Evolutionary conservation across 305 asterid genomes (phyloP).

Genomic region (Fraxinus nigra): DNA sequence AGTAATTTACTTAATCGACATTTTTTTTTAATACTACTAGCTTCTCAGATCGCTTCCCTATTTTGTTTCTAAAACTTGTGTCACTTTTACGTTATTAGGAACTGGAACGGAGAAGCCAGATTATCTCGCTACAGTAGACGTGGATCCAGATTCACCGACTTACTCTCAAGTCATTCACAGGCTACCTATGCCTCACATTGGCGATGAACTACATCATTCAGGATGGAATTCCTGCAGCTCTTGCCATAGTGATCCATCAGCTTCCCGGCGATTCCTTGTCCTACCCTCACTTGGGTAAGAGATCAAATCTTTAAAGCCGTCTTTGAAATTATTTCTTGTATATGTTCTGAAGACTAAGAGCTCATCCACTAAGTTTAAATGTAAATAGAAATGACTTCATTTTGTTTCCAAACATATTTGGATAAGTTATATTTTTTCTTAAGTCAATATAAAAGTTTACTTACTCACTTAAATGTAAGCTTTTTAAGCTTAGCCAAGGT

Average conservation of each 20-base stretch:
- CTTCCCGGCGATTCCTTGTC: constrained; percentile 73
- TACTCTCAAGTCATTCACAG: constrained; percentile 79
- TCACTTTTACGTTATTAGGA: constrained; percentile 39
- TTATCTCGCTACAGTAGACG: constrained; percentile 82
- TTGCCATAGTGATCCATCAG: constrained; percentile 75
- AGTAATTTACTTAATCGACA: not conserved
- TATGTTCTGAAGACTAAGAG: not conserved
- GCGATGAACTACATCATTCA: constrained; percentile 91
- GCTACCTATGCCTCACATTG: constrained; percentile 83
- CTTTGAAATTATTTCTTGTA: not conserved
- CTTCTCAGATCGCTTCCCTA: not conserved
- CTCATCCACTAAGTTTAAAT: not conserved
- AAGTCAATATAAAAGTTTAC: not conserved
- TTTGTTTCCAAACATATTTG: not conserved
- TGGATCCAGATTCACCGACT: constrained; percentile 77
- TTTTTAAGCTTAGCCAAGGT: not conserved
- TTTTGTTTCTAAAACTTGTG: not conserved
- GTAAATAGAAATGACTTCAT: not conserved
- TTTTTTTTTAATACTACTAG: not conserved
- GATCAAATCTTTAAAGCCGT: not conserved
- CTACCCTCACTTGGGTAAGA: constrained; percentile 85
- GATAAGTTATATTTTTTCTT: not conserved
- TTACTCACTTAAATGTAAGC: not conserved
- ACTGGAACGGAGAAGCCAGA: constrained; percentile 85
- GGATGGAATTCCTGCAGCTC: constrained; percentile 99